Evolutionary conservation across 495 filamentous ascomycete genomes (phyloP).

Genomic region (Parathielavia appendiculata): DNA sequence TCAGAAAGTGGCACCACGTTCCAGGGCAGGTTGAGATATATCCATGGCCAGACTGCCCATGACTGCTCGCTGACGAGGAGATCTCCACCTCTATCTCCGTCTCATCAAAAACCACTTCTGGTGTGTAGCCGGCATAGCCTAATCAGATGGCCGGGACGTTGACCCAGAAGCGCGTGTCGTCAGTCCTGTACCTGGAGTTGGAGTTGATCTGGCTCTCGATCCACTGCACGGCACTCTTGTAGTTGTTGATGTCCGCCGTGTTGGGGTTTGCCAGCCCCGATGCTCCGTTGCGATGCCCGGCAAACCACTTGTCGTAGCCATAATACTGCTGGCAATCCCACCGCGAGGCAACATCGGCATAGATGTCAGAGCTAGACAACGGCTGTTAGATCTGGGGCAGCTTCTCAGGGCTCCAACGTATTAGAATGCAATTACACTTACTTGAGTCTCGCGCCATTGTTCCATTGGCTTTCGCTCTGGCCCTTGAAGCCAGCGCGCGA

Average conservation of each 20-base stretch:
- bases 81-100: too few relatives aligned
- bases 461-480: background rate
- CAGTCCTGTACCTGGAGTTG: slow-evolving; percentile 2
- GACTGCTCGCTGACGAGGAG: too few relatives aligned
- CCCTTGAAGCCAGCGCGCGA: slow-evolving; percentile 1
- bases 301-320: slow-evolving; percentile 9
- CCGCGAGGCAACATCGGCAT: slow-evolving; percentile 1
- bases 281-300: slow-evolving; percentile 7
- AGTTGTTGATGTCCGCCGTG: slow-evolving; percentile 8
- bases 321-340: slow-evolving; percentile 8
- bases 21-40: too few relatives aligned
- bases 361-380: background rate
- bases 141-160: background rate
- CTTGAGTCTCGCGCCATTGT: slow-evolving; percentile 3
- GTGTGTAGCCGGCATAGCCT: too few relatives aligned
- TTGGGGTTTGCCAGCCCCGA: background rate
- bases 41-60: too few relatives aligned
- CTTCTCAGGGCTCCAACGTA: too few relatives aligned
- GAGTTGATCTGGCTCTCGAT: slow-evolving; percentile 3
- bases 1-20: too few relatives aligned
- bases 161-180: slow-evolving; percentile 9
- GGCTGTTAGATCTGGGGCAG: background rate
- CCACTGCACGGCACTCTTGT: slow-evolving; percentile 5
- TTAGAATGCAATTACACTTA: too few relatives aligned
- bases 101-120: too few relatives aligned